Conservation (phyloP, 164 flowering plant genomes). For the Chloranthus sessilifolius region DNA sequence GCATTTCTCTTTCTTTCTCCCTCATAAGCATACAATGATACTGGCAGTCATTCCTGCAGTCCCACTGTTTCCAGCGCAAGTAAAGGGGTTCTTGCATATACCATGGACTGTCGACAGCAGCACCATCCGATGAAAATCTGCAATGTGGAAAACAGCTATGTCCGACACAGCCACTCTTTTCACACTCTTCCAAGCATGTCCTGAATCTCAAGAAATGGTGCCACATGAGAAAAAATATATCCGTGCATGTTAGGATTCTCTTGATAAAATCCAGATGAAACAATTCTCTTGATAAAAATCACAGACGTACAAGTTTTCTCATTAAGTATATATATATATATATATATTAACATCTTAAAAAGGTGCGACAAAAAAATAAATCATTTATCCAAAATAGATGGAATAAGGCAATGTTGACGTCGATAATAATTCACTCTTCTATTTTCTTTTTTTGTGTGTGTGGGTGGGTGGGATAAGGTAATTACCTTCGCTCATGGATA, state of each 20-base stretch:
- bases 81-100: slow-evolving; percentile 87
- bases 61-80: slow-evolving; percentile 81
- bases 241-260: background rate
- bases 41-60: slow-evolving; percentile 76
- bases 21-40: slow-evolving; percentile 81
- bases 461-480: no score
- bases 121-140: slow-evolving; percentile 64
- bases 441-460: no score
- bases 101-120: slow-evolving; percentile 62
- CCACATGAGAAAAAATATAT: background rate
- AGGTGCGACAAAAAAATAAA: background rate
- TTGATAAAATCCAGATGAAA: background rate
- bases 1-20: slow-evolving; percentile 54
- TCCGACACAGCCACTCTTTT: slow-evolving; percentile 77
- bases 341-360: background rate
- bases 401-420: no score
- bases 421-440: no score
- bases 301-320: background rate
- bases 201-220: slow-evolving; percentile 29
- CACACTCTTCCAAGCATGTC: slow-evolving; percentile 67
- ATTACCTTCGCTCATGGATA: no score
- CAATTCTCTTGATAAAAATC: background rate
- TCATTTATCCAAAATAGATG: background rate
- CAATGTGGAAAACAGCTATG: slow-evolving; percentile 73
- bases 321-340: background rate